These are phyloP conservation scores for Epicoccum sorghinum DNA, from an alignment of 2,329 filamentous ascomycete species.

Conservation along the genomic window DNA sequence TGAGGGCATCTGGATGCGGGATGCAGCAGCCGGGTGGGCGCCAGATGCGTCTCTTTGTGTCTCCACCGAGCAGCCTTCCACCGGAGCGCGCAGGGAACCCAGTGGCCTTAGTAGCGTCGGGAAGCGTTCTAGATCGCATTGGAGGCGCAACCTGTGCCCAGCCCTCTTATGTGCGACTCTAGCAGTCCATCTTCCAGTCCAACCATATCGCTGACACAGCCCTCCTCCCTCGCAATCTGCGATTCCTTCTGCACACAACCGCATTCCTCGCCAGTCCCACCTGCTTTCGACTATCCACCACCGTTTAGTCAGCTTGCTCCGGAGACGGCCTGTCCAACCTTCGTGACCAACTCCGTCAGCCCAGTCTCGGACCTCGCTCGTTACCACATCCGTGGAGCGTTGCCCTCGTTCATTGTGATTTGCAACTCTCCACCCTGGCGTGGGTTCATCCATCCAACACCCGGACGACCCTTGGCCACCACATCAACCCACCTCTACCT, in stretches of 20 bases:
- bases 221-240: slow-evolving; percentile 35
- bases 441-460: slow-evolving; percentile 4
- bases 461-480: slow-evolving; percentile 17
- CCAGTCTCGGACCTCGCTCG: slow-evolving; percentile 18
- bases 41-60: slow-evolving; percentile 21
- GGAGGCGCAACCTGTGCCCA: slow-evolving; percentile 30
- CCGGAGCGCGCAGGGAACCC: slow-evolving; percentile 25
- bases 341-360: slow-evolving; percentile 24
- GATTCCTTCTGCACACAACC: slow-evolving; percentile 27
- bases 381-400: slow-evolving; percentile 13
- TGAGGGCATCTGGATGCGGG: background rate
- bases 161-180: slow-evolving; percentile 35
- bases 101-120: slow-evolving; percentile 33
- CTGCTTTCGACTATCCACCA: slow-evolving; percentile 21
- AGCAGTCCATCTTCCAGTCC: slow-evolving; percentile 28
- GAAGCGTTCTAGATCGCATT: slow-evolving; percentile 42
- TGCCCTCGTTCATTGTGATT: slow-evolving; percentile 12
- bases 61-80: slow-evolving; percentile 10
- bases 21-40: slow-evolving; percentile 4
- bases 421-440: slow-evolving; percentile 7
- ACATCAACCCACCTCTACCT: slow-evolving; percentile 17
- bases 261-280: slow-evolving; percentile 31
- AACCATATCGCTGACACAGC: slow-evolving; percentile 34
- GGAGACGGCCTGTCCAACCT: slow-evolving; percentile 27
- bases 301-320: slow-evolving; percentile 28